Evolutionary conservation across 805 yeast genomes (phyloP).

Genomic region (Candida ficus): DNA sequence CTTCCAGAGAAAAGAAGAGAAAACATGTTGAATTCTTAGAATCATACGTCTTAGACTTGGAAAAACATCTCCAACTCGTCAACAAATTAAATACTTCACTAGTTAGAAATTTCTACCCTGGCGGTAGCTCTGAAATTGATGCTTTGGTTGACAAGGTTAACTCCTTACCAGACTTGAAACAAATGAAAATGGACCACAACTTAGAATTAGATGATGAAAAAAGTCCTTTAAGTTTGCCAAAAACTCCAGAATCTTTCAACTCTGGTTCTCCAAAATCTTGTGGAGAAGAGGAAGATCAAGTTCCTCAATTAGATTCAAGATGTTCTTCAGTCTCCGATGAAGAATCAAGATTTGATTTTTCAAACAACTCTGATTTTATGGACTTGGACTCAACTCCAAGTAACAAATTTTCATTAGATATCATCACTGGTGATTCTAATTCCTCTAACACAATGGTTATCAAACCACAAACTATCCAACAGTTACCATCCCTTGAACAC

Average conservation of each 20-base stretch:
- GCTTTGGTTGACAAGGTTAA: conserved; percentile 9
- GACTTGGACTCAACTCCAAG: conserved; percentile 15
- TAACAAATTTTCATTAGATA: conserved; percentile 23
- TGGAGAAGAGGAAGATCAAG: conserved; percentile 9
- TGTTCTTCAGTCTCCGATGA: conserved; percentile 10
- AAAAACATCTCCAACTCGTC: conserved; percentile 19
- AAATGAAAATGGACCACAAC: conserved; percentile 18
- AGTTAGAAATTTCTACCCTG: conserved; percentile 11
- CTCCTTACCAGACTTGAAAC: conserved; percentile 20
- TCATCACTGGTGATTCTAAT: conserved; percentile 13
- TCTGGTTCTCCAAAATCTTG: conserved; percentile 16
- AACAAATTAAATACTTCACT: conserved; percentile 15
- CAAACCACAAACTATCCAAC: conserved; percentile 13
- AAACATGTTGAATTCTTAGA: conserved; percentile 85
- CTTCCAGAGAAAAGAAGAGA: conserved; percentile 94
- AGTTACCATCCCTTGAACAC: conserved; percentile 1
- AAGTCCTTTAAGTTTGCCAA: conserved; percentile 13
- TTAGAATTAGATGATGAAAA: conserved; percentile 13
- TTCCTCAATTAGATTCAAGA: conserved; percentile 17
- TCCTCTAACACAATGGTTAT: conserved; percentile 6
- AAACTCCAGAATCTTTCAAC: conserved; percentile 24
- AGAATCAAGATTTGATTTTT: conserved; percentile 7
- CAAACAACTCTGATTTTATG: conserved; percentile 7
- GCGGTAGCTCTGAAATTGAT: conserved; percentile 19
- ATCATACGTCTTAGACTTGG: conserved; percentile 22